phyloP scores from a whole-genome alignment of 2,329 filamentous ascomycete species.

The Pseudogymnoascus sp. region DNA sequence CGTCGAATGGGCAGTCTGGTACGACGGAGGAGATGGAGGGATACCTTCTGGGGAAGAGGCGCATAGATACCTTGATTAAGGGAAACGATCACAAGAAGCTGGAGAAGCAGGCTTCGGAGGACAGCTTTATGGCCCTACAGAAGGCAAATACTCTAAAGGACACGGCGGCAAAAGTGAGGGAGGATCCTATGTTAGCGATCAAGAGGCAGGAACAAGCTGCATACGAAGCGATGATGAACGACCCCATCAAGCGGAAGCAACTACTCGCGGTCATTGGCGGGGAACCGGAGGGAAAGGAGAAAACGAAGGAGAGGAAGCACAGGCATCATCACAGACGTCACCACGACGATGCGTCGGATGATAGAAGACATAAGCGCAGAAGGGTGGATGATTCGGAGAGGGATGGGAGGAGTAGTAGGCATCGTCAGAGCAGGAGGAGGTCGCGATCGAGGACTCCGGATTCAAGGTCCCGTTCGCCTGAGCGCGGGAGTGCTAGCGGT shows the following conservation, averaged over 20 bases:
- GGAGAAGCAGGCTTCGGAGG: conserved; percentile 64
- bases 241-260: conserved; percentile 61
- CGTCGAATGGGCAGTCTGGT: conserved; percentile 67
- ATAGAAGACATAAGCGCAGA: conserved; percentile 42
- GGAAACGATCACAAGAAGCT: conserved; percentile 75
- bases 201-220: conserved; percentile 84
- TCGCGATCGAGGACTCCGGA: conserved; percentile 33
- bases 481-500: background rate
- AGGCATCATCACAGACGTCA: conserved; percentile 37
- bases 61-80: conserved; percentile 82
- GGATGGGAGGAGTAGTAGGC: conserved; percentile 35
- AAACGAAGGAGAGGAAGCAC: conserved; percentile 41
- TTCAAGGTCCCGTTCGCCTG: conserved; percentile 25
- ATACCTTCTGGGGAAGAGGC: conserved; percentile 84
- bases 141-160: conserved; percentile 72
- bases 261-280: conserved; percentile 60
- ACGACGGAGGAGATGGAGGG: conserved; percentile 86
- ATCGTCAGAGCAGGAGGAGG: conserved; percentile 36
- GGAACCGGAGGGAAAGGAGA: conserved; percentile 41
- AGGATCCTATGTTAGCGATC: conserved; percentile 88
- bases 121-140: conserved; percentile 55
- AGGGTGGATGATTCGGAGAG: conserved; percentile 33
- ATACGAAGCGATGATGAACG: conserved; percentile 74
- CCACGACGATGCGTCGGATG: conserved; percentile 25
- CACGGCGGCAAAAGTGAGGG: conserved; percentile 76